These are phyloP conservation scores for Agastache rugosa DNA, from an alignment of 257 asterid genomes.

Conservation along the genomic window DNA sequence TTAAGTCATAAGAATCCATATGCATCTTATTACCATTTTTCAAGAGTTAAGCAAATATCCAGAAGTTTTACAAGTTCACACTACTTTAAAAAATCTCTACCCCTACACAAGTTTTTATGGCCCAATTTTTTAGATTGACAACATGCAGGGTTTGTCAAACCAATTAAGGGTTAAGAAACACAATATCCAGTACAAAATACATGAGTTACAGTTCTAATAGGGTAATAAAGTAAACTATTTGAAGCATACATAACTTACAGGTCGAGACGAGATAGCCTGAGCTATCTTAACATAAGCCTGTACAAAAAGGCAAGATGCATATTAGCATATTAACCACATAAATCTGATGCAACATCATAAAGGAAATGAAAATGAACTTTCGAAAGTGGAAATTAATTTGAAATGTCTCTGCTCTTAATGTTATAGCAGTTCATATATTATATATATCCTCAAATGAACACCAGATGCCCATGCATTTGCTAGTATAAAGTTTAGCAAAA, in stretches of 20 bases:
- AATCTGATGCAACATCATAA: slow-evolving; percentile 27
- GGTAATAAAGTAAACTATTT: slow-evolving; percentile 6
- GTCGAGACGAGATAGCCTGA: slow-evolving; percentile 91
- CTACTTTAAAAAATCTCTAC: neutral
- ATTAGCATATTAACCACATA: slow-evolving; percentile 23
- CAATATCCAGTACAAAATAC: slow-evolving; percentile 10
- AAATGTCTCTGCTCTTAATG: slow-evolving; percentile 6
- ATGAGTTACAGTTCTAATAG: slow-evolving; percentile 15
- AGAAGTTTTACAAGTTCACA: neutral
- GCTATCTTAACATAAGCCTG: slow-evolving; percentile 98
- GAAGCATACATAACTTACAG: slow-evolving; percentile 65
- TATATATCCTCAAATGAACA: neutral
- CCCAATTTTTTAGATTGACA: neutral
- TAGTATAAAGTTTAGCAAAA: neutral
- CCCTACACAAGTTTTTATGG: neutral
- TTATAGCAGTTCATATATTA: neutral
- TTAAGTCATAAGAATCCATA: too few species aligned
- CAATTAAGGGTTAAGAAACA: slow-evolving; percentile 11
- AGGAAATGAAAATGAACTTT: slow-evolving; percentile 18
- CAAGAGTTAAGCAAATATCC: neutral
- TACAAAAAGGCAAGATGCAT: slow-evolving; percentile 37
- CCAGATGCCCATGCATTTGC: slow-evolving; percentile 9
- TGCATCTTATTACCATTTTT: neutral
- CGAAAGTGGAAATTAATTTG: slow-evolving; percentile 17
- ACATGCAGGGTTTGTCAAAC: neutral